Conservation (phyloP, 2,329 filamentous ascomycete genomes). For the Monosporascus ibericus region DNA sequence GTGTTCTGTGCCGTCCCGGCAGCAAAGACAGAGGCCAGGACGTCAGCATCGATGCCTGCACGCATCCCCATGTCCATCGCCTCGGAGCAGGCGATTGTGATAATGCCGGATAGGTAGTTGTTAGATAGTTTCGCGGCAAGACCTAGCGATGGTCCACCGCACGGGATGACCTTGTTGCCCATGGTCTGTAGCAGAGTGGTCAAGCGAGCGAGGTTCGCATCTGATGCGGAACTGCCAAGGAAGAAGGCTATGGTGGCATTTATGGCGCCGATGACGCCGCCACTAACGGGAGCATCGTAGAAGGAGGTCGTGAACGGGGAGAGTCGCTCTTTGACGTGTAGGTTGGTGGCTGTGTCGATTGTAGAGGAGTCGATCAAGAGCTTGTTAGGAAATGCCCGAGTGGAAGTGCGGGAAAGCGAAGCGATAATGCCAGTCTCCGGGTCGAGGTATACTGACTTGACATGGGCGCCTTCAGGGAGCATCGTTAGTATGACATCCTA, state of each 20-base stretch:
- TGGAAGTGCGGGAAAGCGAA: conserved; percentile 16
- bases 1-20: conserved; percentile 24
- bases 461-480: conserved; percentile 62
- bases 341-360: conserved; percentile 56
- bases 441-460: conserved; percentile 55
- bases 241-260: conserved; percentile 31
- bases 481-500: conserved; percentile 64
- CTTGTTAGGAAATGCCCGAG: conserved; percentile 2
- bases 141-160: conserved; percentile 48
- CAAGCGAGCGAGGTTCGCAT: conserved; percentile 36
- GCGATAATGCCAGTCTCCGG: conserved; percentile 39
- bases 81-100: conserved; percentile 52
- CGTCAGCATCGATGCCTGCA: conserved; percentile 47
- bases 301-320: conserved; percentile 16
- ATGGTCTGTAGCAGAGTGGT: conserved; percentile 41
- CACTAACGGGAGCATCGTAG: conserved; percentile 31
- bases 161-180: conserved; percentile 48
- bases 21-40: conserved; percentile 30
- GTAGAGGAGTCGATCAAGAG: conserved; percentile 69
- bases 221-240: conserved; percentile 21
- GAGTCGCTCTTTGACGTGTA: conserved; percentile 10
- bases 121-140: conserved; percentile 55
- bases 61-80: conserved; percentile 56
- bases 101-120: conserved; percentile 54
- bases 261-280: conserved; percentile 26